phyloP scores from a whole-genome alignment of 345 rosid species.

The Citrus glauca region DNA sequence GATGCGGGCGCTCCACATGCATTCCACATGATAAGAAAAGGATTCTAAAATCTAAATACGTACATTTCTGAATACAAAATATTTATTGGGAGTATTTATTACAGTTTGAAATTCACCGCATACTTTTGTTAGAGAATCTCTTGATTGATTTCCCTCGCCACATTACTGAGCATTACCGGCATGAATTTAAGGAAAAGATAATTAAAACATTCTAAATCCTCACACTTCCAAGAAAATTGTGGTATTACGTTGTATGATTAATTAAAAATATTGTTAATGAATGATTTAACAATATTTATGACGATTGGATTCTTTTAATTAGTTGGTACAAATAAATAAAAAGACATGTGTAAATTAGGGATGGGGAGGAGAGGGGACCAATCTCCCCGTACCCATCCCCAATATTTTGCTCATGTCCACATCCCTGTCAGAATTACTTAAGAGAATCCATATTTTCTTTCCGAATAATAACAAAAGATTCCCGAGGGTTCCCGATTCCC shows the following conservation, averaged over 20 bases:
- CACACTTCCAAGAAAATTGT: background rate
- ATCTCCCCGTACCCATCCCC: too few relatives aligned
- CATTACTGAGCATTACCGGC: background rate
- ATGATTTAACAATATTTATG: background rate
- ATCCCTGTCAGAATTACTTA: too few relatives aligned
- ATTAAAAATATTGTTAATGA: background rate
- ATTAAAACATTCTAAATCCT: background rate
- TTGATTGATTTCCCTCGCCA: background rate
- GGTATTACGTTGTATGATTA: too few relatives aligned
- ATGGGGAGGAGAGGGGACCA: too few relatives aligned
- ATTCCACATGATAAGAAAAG: background rate
- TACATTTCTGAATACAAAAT: too few relatives aligned
- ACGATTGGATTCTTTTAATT: background rate
- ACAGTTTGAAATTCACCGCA: background rate
- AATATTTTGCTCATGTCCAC: too few relatives aligned
- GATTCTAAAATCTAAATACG: background rate
- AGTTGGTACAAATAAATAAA: too few relatives aligned
- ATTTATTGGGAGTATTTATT: too few relatives aligned
- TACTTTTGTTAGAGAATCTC: background rate
- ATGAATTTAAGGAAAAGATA: background rate
- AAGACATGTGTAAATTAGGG: too few relatives aligned
- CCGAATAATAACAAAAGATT: too few relatives aligned
- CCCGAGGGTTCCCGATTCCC: fast-evolving
- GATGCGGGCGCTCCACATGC: too few relatives aligned
- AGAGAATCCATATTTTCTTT: too few relatives aligned